These are phyloP conservation scores for Plasmodium reichenowi DNA, from an alignment of 169 alveolate species.

Conservation along the genomic window DNA sequence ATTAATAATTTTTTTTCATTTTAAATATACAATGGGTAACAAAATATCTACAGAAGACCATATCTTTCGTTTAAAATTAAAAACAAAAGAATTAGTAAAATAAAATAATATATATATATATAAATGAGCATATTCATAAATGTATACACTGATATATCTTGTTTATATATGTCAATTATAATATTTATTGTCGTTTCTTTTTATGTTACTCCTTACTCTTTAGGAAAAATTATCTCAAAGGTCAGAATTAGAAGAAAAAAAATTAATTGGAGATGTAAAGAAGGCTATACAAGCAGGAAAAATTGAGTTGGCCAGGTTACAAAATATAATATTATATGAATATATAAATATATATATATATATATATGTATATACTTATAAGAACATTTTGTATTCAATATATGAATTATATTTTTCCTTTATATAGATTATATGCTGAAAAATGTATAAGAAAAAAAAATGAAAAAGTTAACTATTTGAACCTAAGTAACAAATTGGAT, in stretches of 20 bases:
- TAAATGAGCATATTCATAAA: background rate
- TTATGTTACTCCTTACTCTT: background rate
- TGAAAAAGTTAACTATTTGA: conserved; percentile 62
- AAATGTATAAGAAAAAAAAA: conserved; percentile 71
- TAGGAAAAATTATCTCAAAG: conserved; percentile 71
- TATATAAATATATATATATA: background rate
- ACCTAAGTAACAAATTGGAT: conserved; percentile 58
- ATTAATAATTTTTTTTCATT: background rate
- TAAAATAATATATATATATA: background rate
- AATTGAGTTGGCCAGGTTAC: conserved; percentile 63
- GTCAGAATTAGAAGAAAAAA: conserved; percentile 65
- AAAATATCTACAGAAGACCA: conserved; percentile 72
- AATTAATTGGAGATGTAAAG: conserved; percentile 40
- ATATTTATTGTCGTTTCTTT: too few relatives aligned
- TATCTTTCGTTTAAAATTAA: conserved; percentile 62
- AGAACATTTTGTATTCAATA: background rate
- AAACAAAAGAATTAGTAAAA: conserved; percentile 72
- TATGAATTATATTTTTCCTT: background rate
- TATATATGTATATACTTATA: background rate
- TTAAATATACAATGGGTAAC: conserved; percentile 45
- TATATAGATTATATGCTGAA: conserved; percentile 57
- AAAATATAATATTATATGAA: background rate
- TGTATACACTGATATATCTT: background rate
- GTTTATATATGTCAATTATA: too few relatives aligned
- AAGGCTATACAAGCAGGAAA: conserved; percentile 74